Conservation (phyloP, 371 early-diverging fungal genomes). For the Mortierella sp. region DNA sequence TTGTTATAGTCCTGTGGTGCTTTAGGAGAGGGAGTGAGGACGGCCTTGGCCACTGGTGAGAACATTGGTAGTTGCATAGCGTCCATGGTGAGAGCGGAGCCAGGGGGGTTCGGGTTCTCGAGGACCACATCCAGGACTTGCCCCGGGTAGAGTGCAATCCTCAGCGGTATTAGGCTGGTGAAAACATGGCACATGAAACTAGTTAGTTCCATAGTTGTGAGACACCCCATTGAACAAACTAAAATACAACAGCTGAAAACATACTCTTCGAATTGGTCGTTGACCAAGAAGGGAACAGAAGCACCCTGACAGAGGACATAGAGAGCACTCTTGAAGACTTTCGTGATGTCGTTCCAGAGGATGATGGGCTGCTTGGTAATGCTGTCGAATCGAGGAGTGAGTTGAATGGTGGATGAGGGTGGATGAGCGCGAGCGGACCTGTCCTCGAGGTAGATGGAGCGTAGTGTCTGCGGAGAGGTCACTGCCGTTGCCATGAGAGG, state of each 20-base stretch:
- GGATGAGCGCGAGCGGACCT: not conserved
- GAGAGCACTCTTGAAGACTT: not conserved
- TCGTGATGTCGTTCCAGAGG: conserved; percentile 1
- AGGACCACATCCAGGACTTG: not conserved
- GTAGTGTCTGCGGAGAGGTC: not conserved
- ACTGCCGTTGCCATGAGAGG: not conserved
- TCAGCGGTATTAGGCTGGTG: not conserved
- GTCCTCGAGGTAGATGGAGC: conserved; percentile 4
- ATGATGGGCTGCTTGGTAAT: not conserved
- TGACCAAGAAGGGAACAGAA: not conserved
- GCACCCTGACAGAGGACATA: conserved; percentile 2
- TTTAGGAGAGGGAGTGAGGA: not conserved
- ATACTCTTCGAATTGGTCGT: conserved; percentile 7
- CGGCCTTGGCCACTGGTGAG: not conserved
- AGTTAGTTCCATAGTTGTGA: not conserved
- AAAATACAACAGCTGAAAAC: not conserved
- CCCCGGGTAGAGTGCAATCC: not conserved
- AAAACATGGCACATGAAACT: not conserved
- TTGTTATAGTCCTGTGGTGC: conserved; percentile 3
- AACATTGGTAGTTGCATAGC: not conserved
- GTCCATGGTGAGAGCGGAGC: not conserved
- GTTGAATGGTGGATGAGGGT: not conserved
- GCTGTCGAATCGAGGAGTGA: conserved; percentile 12
- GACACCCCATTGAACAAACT: not conserved
- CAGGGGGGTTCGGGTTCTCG: not conserved